These are phyloP conservation scores for Vachellia pachyceras DNA, from an alignment of 306 rosid genomes.

Conservation along the genomic window DNA sequence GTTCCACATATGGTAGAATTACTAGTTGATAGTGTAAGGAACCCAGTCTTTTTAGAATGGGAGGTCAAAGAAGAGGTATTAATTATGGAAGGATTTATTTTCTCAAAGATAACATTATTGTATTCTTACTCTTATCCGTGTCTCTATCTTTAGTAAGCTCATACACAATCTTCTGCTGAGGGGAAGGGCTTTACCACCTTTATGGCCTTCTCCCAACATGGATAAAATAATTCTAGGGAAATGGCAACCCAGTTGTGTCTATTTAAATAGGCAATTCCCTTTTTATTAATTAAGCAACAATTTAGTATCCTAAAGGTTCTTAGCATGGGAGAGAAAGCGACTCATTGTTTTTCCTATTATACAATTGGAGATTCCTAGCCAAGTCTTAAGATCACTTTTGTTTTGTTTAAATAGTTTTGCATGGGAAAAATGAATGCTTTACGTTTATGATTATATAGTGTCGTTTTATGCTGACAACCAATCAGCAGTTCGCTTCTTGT, in stretches of 20 bases:
- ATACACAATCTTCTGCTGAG: conserved; percentile 20
- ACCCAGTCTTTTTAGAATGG: conserved; percentile 96
- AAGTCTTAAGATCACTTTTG: conserved; percentile 20
- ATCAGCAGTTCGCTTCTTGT: too few species aligned
- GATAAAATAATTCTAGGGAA: conserved; percentile 14
- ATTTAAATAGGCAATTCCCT: conserved; percentile 15
- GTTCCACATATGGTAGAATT: conserved; percentile 94
- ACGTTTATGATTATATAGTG: conserved; percentile 2
- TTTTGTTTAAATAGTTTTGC: neutral
- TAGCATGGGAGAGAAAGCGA: conserved; percentile 5
- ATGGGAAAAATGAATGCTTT: conserved; percentile 6
- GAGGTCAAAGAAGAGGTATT: conserved; percentile 96
- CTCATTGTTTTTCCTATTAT: conserved; percentile 7
- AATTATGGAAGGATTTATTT: conserved; percentile 7
- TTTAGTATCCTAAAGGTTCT: conserved; percentile 1
- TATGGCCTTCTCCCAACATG: neutral
- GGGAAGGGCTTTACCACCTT: neutral
- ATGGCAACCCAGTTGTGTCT: conserved; percentile 11
- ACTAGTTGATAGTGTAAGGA: conserved; percentile 83
- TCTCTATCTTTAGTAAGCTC: too few species aligned
- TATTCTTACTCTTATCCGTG: conserved; percentile 15
- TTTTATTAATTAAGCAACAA: neutral
- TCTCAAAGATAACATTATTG: conserved; percentile 14
- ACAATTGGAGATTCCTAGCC: neutral
- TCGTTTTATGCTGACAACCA: too few species aligned